Evolutionary conservation across 2,329 filamentous ascomycete species (phyloP).

Genomic region (Fusarium phyllophilum): DNA sequence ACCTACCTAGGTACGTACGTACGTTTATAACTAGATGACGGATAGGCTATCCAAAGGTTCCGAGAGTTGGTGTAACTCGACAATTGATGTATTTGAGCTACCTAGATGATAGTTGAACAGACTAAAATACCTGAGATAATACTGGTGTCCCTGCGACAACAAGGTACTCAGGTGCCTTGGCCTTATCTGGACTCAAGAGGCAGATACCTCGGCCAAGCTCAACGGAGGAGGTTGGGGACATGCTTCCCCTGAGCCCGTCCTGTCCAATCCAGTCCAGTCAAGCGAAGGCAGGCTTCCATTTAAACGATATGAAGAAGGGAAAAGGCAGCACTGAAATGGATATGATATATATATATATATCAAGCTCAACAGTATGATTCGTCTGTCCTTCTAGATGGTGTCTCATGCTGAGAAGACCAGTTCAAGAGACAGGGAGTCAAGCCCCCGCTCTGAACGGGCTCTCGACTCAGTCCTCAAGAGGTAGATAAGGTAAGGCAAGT

Average conservation of each 20-base stretch:
- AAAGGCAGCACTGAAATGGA: background rate
- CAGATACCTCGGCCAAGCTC: background rate
- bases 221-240: conserved; percentile 19
- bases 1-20: background rate
- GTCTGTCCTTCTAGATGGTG: background rate
- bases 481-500: background rate
- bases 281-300: conserved; percentile 1
- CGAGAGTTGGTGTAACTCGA: conserved; percentile 4
- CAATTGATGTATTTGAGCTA: conserved; percentile 8
- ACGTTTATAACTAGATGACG: conserved; percentile 17
- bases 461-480: background rate
- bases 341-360: background rate
- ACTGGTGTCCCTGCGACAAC: background rate
- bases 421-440: background rate
- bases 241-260: conserved; percentile 18
- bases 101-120: background rate
- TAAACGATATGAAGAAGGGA: background rate
- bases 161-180: background rate
- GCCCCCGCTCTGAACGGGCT: background rate
- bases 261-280: background rate
- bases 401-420: background rate
- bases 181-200: background rate
- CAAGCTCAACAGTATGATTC: background rate
- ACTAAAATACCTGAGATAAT: background rate
- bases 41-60: conserved; percentile 4